Evolutionary conservation across 129 eudicot genomes (phyloP).

Genomic region (Glebionis coronaria): DNA sequence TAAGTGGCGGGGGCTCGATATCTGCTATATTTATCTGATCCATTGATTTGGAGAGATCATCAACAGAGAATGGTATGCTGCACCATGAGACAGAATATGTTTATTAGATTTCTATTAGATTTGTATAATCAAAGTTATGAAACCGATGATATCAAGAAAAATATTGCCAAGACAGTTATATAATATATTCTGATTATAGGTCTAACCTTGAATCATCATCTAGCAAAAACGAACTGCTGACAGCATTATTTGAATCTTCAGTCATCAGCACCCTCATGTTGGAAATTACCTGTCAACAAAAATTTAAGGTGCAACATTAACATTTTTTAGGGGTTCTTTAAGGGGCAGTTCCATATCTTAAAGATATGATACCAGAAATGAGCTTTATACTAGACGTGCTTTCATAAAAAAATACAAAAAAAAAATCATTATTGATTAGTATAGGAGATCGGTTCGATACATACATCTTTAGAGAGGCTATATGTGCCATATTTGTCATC

Average conservation of each 20-base stretch:
- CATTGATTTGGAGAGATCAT: constrained; percentile 87
- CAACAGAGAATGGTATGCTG: constrained; percentile 96
- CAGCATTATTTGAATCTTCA: constrained; percentile 90
- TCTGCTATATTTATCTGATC: constrained; percentile 67
- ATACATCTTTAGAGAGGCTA: constrained; percentile 73
- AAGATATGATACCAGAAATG: constrained; percentile 9
- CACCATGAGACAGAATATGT: constrained; percentile 21
- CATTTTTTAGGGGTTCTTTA: constrained; percentile 6
- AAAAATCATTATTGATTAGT: neutral
- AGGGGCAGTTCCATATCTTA: constrained; percentile 3
- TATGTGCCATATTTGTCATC: constrained; percentile 95
- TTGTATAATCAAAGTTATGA: neutral
- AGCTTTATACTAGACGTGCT: neutral
- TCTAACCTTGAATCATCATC: constrained; percentile 94
- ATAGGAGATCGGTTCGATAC: neutral
- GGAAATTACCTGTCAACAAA: constrained; percentile 59
- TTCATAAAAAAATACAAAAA: neutral
- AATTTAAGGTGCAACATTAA: neutral
- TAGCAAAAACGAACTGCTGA: constrained; percentile 82
- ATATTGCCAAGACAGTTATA: constrained; percentile 4
- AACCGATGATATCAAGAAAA: neutral
- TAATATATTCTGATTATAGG: constrained; percentile 2
- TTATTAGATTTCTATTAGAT: neutral
- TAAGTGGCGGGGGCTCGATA: constrained; percentile 94
- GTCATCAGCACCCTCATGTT: constrained; percentile 86